Evolutionary conservation across 106 monocot genomes (phyloP).

Genomic region (Cymbidium sinense): DNA sequence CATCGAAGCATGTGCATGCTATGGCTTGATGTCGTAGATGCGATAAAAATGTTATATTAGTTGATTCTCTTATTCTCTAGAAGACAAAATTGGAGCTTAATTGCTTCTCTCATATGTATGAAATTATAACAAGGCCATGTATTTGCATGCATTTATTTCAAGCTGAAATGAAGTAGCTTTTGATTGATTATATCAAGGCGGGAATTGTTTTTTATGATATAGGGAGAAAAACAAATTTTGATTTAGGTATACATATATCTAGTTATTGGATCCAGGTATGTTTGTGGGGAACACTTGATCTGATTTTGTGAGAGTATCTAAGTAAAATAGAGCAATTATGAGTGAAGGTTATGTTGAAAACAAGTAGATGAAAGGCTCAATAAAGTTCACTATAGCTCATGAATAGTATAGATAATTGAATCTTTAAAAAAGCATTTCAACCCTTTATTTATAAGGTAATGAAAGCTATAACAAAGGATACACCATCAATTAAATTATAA

Average conservation of each 20-base stretch:
- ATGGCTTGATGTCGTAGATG: neutral
- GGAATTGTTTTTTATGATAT: neutral
- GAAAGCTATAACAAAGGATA: too few relatives aligned
- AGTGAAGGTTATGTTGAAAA: too few relatives aligned
- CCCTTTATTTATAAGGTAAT: too few relatives aligned
- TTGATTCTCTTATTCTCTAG: neutral
- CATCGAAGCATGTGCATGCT: neutral
- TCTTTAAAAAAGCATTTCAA: too few relatives aligned
- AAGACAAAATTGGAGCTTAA: neutral
- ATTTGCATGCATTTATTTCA: neutral
- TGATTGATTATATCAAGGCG: neutral
- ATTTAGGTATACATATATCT: neutral
- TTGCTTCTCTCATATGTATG: neutral
- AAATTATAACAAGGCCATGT: neutral
- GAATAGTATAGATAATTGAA: too few relatives aligned
- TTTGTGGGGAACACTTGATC: too few relatives aligned
- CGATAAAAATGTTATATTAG: neutral
- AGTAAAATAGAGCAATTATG: too few relatives aligned
- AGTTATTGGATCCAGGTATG: too few relatives aligned
- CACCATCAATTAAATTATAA: too few relatives aligned
- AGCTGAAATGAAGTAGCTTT: neutral
- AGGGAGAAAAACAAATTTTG: neutral
- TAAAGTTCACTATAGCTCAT: too few relatives aligned
- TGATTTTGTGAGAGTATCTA: too few relatives aligned
- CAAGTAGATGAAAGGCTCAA: too few relatives aligned